These are phyloP conservation scores for Geosmithia flava DNA, from an alignment of 2,329 filamentous ascomycete species.

Conservation along the genomic window DNA sequence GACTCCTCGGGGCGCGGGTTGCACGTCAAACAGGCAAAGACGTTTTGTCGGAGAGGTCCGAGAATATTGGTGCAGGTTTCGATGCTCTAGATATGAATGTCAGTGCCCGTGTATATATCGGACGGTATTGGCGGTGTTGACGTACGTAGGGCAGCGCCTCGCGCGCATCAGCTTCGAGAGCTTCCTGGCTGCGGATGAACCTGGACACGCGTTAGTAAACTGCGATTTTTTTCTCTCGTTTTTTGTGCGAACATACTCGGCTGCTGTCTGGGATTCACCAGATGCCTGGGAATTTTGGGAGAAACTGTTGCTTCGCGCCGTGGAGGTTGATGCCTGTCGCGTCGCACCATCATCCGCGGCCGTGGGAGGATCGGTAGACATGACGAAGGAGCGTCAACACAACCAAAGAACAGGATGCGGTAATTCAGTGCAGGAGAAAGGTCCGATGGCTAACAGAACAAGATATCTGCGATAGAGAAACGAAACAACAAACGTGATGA, in stretches of 20 bases:
- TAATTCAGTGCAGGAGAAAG: not conserved
- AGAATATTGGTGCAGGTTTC: conserved; percentile 87
- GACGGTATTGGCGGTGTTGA: not conserved
- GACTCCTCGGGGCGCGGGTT: conserved; percentile 61
- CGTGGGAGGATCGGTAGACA: conserved; percentile 22
- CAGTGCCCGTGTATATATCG: not conserved
- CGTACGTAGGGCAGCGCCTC: conserved; percentile 86
- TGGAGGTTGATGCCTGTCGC: conserved; percentile 8
- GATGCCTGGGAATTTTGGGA: conserved; percentile 43
- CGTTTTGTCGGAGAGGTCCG: conserved; percentile 72
- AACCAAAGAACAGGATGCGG: not conserved
- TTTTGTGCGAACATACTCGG: conserved; percentile 36
- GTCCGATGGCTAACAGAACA: not conserved
- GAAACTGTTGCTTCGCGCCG: conserved; percentile 42
- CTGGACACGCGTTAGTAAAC: conserved; percentile 24
- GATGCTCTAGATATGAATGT: conserved; percentile 55
- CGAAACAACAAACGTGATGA: not conserved
- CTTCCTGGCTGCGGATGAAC: conserved; percentile 80
- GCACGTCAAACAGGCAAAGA: conserved; percentile 92
- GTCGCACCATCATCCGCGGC: conserved; percentile 9
- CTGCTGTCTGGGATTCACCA: conserved; percentile 58
- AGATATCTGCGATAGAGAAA: not conserved
- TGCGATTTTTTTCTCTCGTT: not conserved
- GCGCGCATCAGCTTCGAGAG: conserved; percentile 86
- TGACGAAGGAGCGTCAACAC: conserved; percentile 3